A percentile compares a stretch with the other conserved stretches of the same genome.
phyloP scores from a whole-genome alignment of 2,329 filamentous ascomycete species.

The Alternaria sp. region DNA sequence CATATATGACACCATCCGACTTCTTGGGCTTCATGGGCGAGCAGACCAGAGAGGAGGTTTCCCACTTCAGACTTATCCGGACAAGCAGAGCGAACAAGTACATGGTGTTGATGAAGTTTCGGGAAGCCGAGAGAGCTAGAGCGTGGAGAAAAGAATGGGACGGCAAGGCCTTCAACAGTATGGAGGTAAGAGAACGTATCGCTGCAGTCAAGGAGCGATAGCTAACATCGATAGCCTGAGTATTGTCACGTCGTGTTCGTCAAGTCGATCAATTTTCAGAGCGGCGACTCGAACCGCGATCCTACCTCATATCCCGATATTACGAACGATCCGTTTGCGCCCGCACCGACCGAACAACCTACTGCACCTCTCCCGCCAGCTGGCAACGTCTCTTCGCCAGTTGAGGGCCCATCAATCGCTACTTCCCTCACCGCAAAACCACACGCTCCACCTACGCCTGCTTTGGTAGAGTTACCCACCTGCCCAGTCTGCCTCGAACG shows the following conservation, averaged over 20 bases:
- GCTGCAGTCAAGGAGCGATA: too few relatives aligned
- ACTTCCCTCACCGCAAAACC: conserved; percentile 66
- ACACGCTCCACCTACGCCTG: conserved; percentile 78
- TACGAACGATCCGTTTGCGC: conserved; percentile 70
- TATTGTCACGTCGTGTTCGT: conserved; percentile 96
- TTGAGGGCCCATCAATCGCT: conserved; percentile 45
- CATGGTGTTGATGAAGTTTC: conserved; percentile 94
- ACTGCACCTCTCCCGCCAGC: conserved; percentile 46
- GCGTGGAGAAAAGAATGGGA: conserved; percentile 89
- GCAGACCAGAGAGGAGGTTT: conserved; percentile 83
- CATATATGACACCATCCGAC: conserved; percentile 89
- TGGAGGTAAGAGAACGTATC: conserved; percentile 69
- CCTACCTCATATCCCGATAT: conserved; percentile 66
- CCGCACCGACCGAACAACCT: conserved; percentile 56
- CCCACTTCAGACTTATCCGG: conserved; percentile 93
- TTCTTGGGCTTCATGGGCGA: conserved; percentile 92
- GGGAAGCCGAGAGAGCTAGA: conserved; percentile 74
- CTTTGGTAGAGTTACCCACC: conserved; percentile 88
- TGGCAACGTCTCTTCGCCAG: conserved; percentile 43
- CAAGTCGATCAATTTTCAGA: conserved; percentile 86
- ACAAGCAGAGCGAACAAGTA: conserved; percentile 90
- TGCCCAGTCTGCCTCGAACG: conserved; percentile 96
- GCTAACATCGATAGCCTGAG: conserved; percentile 69
- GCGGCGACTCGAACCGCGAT: conserved; percentile 58
- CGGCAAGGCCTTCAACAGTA: conserved; percentile 89